phyloP scores from a whole-genome alignment of 2,329 filamentous ascomycete species.

The Beauveria bassiana region DNA sequence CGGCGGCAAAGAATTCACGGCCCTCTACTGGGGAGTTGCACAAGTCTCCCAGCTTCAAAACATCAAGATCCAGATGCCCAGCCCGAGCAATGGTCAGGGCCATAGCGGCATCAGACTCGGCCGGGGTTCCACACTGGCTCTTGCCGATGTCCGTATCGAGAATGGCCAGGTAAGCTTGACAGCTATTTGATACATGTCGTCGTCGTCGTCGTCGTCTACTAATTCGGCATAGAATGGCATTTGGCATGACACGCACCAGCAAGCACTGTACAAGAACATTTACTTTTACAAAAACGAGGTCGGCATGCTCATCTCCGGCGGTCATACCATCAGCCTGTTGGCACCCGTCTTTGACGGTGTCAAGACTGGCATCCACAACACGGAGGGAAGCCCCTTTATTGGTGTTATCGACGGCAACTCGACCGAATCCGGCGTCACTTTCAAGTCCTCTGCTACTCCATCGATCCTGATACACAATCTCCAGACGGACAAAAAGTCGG shows the following conservation, averaged over 20 bases:
- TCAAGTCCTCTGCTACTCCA: constrained; percentile 29
- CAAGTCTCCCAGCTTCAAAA: constrained; percentile 35
- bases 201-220: background rate
- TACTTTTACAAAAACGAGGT: constrained; percentile 35
- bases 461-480: constrained; percentile 38
- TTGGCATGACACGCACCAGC: constrained; percentile 35
- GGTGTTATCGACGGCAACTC: constrained; percentile 33
- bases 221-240: constrained; percentile 26
- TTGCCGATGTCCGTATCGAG: constrained; percentile 34
- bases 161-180: constrained; percentile 22
- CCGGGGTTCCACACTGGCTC: constrained; percentile 32
- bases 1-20: constrained; percentile 28
- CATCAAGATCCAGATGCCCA: constrained; percentile 33
- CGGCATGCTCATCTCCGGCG: constrained; percentile 23
- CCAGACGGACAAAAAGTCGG: constrained; percentile 30
- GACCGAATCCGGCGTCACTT: constrained; percentile 33
- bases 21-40: constrained; percentile 37
- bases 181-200: too few relatives aligned
- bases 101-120: constrained; percentile 34
- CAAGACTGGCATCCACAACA: constrained; percentile 29
- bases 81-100: constrained; percentile 26
- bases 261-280: constrained; percentile 35
- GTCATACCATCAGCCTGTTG: constrained; percentile 32
- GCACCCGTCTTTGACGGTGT: constrained; percentile 33
- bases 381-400: constrained; percentile 31